Conservation (phyloP, 2,329 filamentous ascomycete species). For the Aspergillus ochraceus region DNA sequence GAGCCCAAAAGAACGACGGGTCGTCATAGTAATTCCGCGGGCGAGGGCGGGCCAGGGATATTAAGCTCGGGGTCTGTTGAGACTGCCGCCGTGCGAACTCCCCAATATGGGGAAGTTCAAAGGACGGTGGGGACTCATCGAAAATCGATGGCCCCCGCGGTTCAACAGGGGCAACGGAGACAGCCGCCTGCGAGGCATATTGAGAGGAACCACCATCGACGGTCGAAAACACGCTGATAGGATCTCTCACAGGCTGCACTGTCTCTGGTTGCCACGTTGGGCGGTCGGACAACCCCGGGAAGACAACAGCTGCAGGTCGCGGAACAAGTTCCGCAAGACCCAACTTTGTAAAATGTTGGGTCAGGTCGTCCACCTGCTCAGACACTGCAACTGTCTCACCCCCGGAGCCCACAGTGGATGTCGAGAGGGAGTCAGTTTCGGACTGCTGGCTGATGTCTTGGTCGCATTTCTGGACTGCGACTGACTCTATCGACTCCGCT, state of each 20-base stretch:
- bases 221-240: not conserved
- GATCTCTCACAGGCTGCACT: constrained; percentile 2
- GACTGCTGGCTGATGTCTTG: not conserved
- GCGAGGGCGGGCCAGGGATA: not conserved
- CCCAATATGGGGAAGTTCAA: not conserved
- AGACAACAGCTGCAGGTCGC: constrained; percentile 9
- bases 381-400: constrained; percentile 11
- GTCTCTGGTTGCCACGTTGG: constrained; percentile 12
- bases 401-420: constrained; percentile 12
- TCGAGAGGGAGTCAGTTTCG: constrained; percentile 3
- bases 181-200: not conserved
- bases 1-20: not conserved
- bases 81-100: not conserved
- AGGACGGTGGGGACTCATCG: not conserved
- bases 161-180: constrained; percentile 10
- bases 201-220: not conserved
- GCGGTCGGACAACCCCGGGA: constrained; percentile 7
- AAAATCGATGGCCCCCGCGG: constrained; percentile 8
- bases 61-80: not conserved
- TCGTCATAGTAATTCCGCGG: not conserved
- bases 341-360: constrained; percentile 7
- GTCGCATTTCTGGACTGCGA: not conserved
- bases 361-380: constrained; percentile 9
- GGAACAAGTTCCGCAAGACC: constrained; percentile 9
- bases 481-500: constrained; percentile 7